These are phyloP conservation scores for Coniella vitis DNA, from an alignment of 2,329 filamentous ascomycete species.

Conservation along the genomic window DNA sequence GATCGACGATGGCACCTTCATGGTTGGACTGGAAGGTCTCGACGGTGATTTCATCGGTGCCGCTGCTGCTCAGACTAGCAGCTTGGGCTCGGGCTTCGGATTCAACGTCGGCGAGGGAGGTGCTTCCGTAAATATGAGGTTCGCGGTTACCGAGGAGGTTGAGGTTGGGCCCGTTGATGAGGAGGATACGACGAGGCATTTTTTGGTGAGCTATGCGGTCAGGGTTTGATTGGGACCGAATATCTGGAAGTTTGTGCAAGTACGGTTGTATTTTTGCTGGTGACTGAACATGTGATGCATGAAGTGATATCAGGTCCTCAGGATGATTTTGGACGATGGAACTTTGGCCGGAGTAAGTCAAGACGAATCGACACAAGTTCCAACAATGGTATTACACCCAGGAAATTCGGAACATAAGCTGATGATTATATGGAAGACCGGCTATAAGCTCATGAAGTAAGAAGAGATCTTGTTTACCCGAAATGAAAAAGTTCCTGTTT, in stretches of 20 bases:
- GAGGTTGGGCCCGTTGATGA: slow-evolving; percentile 78
- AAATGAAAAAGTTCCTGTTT: too few relatives aligned
- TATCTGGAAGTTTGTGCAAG: neutral
- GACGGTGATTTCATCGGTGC: slow-evolving; percentile 30
- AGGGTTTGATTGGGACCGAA: neutral
- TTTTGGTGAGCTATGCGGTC: slow-evolving; percentile 5
- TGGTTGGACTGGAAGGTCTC: slow-evolving; percentile 68
- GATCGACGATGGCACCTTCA: slow-evolving; percentile 67
- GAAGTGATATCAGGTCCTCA: too few relatives aligned
- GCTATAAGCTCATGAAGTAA: too few relatives aligned
- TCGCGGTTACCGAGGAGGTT: slow-evolving; percentile 73
- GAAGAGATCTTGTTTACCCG: too few relatives aligned
- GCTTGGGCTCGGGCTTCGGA: slow-evolving; percentile 42
- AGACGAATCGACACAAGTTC: too few relatives aligned
- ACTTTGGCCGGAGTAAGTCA: too few relatives aligned
- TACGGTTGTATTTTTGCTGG: too few relatives aligned
- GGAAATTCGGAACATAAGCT: too few relatives aligned
- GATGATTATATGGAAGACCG: too few relatives aligned
- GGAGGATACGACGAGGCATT: slow-evolving; percentile 48
- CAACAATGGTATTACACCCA: too few relatives aligned
- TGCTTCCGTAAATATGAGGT: slow-evolving; percentile 64
- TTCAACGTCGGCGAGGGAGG: slow-evolving; percentile 59
- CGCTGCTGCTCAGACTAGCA: slow-evolving; percentile 29
- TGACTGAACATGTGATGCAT: too few relatives aligned
- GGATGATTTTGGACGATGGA: too few relatives aligned